Conservation (phyloP, 768 basidiomycete genomes). For the Pleurotus djamor region DNA sequence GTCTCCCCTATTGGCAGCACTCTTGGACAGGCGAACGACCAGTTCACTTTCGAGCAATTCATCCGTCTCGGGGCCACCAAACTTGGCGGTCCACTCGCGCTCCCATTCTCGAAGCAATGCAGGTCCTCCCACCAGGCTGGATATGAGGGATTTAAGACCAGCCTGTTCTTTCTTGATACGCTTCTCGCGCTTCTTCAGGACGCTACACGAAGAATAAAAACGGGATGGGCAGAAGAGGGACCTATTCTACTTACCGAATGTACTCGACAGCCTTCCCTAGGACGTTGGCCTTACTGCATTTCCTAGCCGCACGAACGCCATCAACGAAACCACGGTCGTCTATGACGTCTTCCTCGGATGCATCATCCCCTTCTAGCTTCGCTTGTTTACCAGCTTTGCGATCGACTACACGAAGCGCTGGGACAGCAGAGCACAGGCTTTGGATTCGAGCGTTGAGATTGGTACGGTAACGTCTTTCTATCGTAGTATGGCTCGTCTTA, state of each 20-base stretch:
- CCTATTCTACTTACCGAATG: conserved; percentile 47
- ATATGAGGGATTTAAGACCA: conserved; percentile 67
- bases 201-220: conserved; percentile 34
- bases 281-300: conserved; percentile 89
- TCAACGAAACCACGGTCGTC: conserved; percentile 87
- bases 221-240: background rate
- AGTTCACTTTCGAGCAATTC: conserved; percentile 56
- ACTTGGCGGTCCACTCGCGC: conserved; percentile 64
- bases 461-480: conserved; percentile 85
- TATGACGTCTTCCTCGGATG: conserved; percentile 50
- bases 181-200: conserved; percentile 75
- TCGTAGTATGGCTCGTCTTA: conserved; percentile 90
- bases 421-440: conserved; percentile 76
- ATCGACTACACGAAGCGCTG: conserved; percentile 79
- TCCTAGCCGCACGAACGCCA: conserved; percentile 89
- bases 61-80: conserved; percentile 76
- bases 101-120: conserved; percentile 77
- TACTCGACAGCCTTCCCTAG: conserved; percentile 91
- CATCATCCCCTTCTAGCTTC: conserved; percentile 46
- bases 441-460: conserved; percentile 88
- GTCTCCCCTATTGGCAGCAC: conserved; percentile 54
- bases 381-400: conserved; percentile 44
- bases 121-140: conserved; percentile 72
- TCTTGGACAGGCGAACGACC: conserved; percentile 38
- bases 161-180: conserved; percentile 74